Evolutionary conservation across 352 stramenopile genomes (phyloP).

Genomic region (Bremia lactucae): DNA sequence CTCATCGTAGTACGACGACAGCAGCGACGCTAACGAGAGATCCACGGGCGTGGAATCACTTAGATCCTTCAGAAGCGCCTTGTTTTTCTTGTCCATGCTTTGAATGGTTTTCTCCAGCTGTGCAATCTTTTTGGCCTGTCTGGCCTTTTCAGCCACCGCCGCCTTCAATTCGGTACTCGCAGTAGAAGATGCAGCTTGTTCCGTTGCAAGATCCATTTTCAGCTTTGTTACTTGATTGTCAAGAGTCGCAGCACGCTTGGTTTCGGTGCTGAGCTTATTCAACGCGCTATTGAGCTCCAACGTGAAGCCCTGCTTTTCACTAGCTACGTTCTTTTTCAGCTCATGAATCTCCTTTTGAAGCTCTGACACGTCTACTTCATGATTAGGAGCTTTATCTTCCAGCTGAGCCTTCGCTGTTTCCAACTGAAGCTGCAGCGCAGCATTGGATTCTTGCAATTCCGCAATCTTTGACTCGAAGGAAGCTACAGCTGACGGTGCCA

Average conservation of each 20-base stretch:
- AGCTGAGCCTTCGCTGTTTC: conserved; percentile 30
- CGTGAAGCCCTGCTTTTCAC: conserved; percentile 8
- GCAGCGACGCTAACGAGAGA: conserved; percentile 48
- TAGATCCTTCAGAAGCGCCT: conserved; percentile 41
- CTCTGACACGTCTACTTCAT: conserved; percentile 19
- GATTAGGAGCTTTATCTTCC: conserved; percentile 25
- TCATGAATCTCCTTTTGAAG: conserved; percentile 17
- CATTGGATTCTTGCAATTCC: conserved; percentile 29
- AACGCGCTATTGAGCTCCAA: conserved; percentile 9
- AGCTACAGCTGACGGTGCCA: conserved; percentile 28
- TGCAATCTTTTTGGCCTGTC: conserved; percentile 20
- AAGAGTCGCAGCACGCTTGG: not conserved
- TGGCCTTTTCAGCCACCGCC: conserved; percentile 22
- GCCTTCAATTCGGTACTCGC: conserved; percentile 25
- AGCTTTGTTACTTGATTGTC: conserved; percentile 13
- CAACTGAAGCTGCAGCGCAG: conserved; percentile 29
- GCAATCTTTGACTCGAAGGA: conserved; percentile 38
- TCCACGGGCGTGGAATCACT: conserved; percentile 37
- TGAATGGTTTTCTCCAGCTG: conserved; percentile 14
- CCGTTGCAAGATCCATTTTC: conserved; percentile 17
- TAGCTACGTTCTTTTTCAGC: conserved; percentile 5
- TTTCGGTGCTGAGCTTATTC: conserved; percentile 12
- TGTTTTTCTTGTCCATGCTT: conserved; percentile 51
- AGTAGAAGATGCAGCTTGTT: conserved; percentile 3
- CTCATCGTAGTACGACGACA: conserved; percentile 76